Base-by-base conservation (phyloP, 169 alveolate species). In the Perkinsus olseni region DNA sequence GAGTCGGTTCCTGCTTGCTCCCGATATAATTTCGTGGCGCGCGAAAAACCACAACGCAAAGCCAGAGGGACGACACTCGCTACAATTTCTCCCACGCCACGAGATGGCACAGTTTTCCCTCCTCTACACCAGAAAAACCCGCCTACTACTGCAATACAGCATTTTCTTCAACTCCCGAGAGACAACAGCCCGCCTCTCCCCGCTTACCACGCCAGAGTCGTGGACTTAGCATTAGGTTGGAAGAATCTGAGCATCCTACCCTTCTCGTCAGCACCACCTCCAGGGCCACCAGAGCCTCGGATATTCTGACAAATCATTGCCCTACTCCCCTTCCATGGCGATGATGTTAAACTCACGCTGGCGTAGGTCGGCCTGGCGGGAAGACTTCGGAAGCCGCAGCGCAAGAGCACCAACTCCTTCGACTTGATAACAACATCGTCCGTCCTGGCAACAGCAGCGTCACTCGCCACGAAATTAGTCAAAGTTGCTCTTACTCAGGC, bases 321-420 rank as follows among this genome's bases (percentile, higher is more conserved):
- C n/a, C n/a, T n/a, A n/a, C n/a, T n/a, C n/a, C n/a, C n/a, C n/a
- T n/a, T n/a, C n/a, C n/a, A n/a, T n/a, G n/a, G n/a, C n/a, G n/a
- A n/a, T n/a, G n/a, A n/a, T n/a, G n/a, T n/a, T n/a, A n/a, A n/a
- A 45, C 82, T 62, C 17, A 62, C 82, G 17, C 82, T 62, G 17
- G 82, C 82, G 17, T 62, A 62, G 1, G 82, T 62, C 8, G 82
- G 82, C 82, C 34, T 62, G 31, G 34, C 82, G 8, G 82, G 82
- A 13, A 62, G 82, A 62, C 96, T 92, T 0, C 96, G 48, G 82
- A 95, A 95, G 37, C 96, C 96, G 94, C 96, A 94, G 48, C 93
- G 92, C 90, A 94, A 45, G 50, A 91, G 28, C 82, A 93, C 92
- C 31, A 91, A 92, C 31, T 93, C 95, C 93, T 95, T 95, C 93